Percentiles rank a stretch among this genome's conserved stretches.
These are phyloP conservation scores for Hylodesmum podocarpum DNA, from an alignment of 306 rosid species.

Conservation along the genomic window DNA sequence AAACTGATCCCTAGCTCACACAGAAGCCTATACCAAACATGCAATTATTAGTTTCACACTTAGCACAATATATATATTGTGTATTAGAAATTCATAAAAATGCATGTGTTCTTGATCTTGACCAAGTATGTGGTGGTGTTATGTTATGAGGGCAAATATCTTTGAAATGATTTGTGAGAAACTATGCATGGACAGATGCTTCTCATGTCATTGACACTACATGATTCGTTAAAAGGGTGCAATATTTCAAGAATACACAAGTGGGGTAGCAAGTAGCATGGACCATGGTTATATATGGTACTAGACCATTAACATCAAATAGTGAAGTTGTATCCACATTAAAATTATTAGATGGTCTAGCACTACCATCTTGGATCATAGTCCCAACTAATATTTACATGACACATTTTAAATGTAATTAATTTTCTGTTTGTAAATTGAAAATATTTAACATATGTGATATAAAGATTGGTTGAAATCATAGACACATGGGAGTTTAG, in stretches of 20 bases:
- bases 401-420: too few relatives aligned
- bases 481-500: too few relatives aligned
- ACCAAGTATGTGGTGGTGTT: constrained; percentile 1
- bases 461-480: too few relatives aligned
- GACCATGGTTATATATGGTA: constrained; percentile 20
- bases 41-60: constrained; percentile 16
- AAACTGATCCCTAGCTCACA: constrained; percentile 20
- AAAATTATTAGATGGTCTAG: too few relatives aligned
- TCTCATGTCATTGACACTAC: constrained; percentile 23
- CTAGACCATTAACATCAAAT: background rate
- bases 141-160: constrained; percentile 1
- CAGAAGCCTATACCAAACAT: background rate
- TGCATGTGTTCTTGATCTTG: constrained; percentile 7
- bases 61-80: background rate
- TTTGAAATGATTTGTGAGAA: background rate
- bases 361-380: too few relatives aligned
- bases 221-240: constrained; percentile 28
- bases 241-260: background rate
- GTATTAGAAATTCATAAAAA: background rate
- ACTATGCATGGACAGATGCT: constrained; percentile 40
- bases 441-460: too few relatives aligned
- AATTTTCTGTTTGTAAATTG: too few relatives aligned
- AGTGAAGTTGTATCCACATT: background rate
- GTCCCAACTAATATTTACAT: too few relatives aligned
- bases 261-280: constrained; percentile 20